phyloP scores from a whole-genome alignment of 2,329 filamentous ascomycete genomes.

The Xylaria hypoxylon region DNA sequence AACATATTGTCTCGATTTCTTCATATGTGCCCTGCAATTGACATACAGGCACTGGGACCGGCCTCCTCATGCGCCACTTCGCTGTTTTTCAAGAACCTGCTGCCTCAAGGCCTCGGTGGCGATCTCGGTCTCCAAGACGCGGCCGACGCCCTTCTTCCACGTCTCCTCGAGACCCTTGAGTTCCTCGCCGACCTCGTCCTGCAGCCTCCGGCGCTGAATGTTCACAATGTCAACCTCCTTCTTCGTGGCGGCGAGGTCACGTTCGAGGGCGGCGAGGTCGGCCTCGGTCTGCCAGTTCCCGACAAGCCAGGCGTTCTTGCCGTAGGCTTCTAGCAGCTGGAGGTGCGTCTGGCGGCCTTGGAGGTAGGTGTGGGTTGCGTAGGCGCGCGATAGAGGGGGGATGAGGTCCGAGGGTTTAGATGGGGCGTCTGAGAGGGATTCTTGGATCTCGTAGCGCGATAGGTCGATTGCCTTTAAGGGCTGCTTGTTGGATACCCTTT shows the following conservation, averaged over 20 bases:
- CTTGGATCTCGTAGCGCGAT: constrained; percentile 82
- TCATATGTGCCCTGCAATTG: neutral
- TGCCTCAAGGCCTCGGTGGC: constrained; percentile 78
- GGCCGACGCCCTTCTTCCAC: constrained; percentile 83
- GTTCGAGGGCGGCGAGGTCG: constrained; percentile 75
- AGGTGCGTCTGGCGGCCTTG: constrained; percentile 67
- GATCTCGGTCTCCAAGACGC: constrained; percentile 86
- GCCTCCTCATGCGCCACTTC: constrained; percentile 47
- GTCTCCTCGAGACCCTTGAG: constrained; percentile 77
- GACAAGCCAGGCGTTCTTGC: constrained; percentile 92
- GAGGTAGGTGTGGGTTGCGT: constrained; percentile 65
- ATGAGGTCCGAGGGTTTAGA: constrained; percentile 59
- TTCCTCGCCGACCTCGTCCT: constrained; percentile 79
- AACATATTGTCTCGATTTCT: neutral
- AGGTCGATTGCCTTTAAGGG: constrained; percentile 77
- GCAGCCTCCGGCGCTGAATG: constrained; percentile 73
- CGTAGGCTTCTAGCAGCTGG: constrained; percentile 79
- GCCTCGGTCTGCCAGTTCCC: constrained; percentile 84
- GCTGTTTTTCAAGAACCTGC: constrained; percentile 74
- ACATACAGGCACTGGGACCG: constrained; percentile 1
- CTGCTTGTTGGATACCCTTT: constrained; percentile 69
- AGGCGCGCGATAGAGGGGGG: constrained; percentile 64
- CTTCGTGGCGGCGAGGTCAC: constrained; percentile 76
- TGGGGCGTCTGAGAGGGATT: constrained; percentile 63
- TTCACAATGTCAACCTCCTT: constrained; percentile 80